Conservation (phyloP, 192 early-diverging fungal species). For the Phycomyces blakesleeanus region DNA sequence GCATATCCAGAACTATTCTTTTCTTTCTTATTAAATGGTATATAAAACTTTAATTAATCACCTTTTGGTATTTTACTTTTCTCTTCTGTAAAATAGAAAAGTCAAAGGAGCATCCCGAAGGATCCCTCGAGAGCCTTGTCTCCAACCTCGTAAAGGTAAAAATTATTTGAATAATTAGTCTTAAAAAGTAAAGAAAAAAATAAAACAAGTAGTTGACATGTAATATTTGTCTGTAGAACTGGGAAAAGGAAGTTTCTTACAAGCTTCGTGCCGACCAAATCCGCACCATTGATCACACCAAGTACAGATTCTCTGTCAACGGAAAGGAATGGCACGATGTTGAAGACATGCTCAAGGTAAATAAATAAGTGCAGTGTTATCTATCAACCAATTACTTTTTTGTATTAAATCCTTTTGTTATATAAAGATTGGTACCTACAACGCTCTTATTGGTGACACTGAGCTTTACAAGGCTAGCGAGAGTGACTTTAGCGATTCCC, state of each 20-base stretch:
- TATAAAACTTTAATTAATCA: too few species aligned
- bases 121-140: conserved; percentile 37
- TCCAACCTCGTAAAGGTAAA: conserved; percentile 43
- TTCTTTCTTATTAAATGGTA: too few species aligned
- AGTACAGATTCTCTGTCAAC: conserved; percentile 43
- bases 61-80: too few species aligned
- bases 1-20: too few species aligned
- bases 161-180: background rate
- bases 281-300: conserved; percentile 41
- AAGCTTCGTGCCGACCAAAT: conserved; percentile 38
- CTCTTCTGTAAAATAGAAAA: conserved; percentile 20
- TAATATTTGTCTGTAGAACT: conserved; percentile 32
- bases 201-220: background rate
- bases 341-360: conserved; percentile 39
- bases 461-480: conserved; percentile 42
- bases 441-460: conserved; percentile 43
- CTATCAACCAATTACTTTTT: too few species aligned
- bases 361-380: too few species aligned
- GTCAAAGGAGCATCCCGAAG: conserved; percentile 33
- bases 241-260: conserved; percentile 46
- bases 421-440: conserved; percentile 40
- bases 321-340: conserved; percentile 36
- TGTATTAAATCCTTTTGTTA: background rate
- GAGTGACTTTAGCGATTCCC: conserved; percentile 40
- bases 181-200: background rate